Percentiles rank a stretch among this genome's conserved stretches.
Evolutionary conservation across 2,329 filamentous ascomycete genomes (phyloP).

Genomic region (Proliferodiscus dingleyae): DNA sequence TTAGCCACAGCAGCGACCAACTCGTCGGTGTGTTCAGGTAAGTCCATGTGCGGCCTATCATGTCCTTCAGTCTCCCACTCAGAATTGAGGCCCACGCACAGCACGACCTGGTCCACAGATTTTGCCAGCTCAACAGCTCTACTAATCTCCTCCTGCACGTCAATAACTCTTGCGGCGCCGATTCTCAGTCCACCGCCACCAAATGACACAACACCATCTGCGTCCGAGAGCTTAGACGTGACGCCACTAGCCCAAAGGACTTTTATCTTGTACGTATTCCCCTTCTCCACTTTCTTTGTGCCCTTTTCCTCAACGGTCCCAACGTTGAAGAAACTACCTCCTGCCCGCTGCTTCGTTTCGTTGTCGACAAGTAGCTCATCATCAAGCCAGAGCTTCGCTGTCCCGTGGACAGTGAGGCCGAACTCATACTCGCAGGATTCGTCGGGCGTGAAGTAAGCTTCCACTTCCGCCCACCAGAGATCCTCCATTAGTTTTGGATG

Average conservation of each 20-base stretch:
- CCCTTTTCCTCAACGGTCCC: slow-evolving; percentile 29
- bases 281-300: slow-evolving; percentile 12
- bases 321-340: slow-evolving; percentile 26
- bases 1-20: slow-evolving; percentile 61
- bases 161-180: slow-evolving; percentile 53
- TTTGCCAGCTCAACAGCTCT: slow-evolving; percentile 63
- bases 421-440: slow-evolving; percentile 25
- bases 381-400: slow-evolving; percentile 31
- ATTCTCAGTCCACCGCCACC: slow-evolving; percentile 58
- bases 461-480: slow-evolving; percentile 34
- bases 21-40: slow-evolving; percentile 67
- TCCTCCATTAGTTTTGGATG: slow-evolving; percentile 31
- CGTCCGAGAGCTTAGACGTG: slow-evolving; percentile 51
- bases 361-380: slow-evolving; percentile 33
- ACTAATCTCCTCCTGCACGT: slow-evolving; percentile 54
- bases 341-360: slow-evolving; percentile 23
- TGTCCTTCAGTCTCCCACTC: slow-evolving; percentile 77
- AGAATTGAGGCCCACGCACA: slow-evolving; percentile 68
- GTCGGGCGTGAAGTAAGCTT: slow-evolving; percentile 23
- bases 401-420: slow-evolving; percentile 26
- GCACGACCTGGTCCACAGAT: slow-evolving; percentile 67
- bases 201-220: slow-evolving; percentile 38
- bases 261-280: slow-evolving; percentile 23
- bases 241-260: slow-evolving; percentile 49
- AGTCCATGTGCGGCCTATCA: slow-evolving; percentile 72